These are phyloP conservation scores for Rhizopus sp. DNA, from an alignment of 371 early-diverging fungal species.

Conservation along the genomic window DNA sequence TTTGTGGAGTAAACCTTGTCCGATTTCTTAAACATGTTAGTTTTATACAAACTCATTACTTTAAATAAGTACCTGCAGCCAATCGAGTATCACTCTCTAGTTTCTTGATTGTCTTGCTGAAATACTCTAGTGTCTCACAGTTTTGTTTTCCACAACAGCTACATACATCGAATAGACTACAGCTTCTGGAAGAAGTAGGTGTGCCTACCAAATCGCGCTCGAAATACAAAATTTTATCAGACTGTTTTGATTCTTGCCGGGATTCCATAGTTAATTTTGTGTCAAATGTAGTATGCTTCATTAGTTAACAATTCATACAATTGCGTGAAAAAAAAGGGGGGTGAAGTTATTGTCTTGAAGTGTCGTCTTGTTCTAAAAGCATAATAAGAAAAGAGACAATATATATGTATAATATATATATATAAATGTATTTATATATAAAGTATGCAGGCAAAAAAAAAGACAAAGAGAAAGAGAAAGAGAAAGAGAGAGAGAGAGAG, in stretches of 20 bases:
- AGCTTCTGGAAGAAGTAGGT: conserved; percentile 15
- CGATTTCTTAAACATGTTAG: conserved; percentile 28
- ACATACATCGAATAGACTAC: conserved; percentile 25
- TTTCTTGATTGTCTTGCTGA: conserved; percentile 30
- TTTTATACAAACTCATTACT: background rate
- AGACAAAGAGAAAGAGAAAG: background rate
- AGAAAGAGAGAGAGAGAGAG: conserved; percentile 2
- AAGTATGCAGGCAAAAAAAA: background rate
- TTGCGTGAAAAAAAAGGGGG: background rate
- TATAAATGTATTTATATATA: background rate
- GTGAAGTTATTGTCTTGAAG: no score
- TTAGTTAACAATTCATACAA: background rate
- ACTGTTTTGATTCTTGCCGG: conserved; percentile 2
- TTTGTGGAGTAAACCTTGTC: conserved; percentile 40
- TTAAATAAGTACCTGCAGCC: conserved; percentile 36
- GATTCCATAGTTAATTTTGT: conserved; percentile 9
- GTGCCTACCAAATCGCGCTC: conserved; percentile 8
- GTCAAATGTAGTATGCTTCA: conserved; percentile 1
- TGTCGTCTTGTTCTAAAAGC: background rate
- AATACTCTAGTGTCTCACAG: conserved; percentile 31
- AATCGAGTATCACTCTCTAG: conserved; percentile 40
- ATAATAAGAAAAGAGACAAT: background rate
- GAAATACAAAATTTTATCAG: background rate
- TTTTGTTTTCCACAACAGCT: conserved; percentile 31
- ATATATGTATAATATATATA: background rate